Evolutionary conservation across 257 asterid genomes (phyloP).

Genomic region (Jasminum sambac): DNA sequence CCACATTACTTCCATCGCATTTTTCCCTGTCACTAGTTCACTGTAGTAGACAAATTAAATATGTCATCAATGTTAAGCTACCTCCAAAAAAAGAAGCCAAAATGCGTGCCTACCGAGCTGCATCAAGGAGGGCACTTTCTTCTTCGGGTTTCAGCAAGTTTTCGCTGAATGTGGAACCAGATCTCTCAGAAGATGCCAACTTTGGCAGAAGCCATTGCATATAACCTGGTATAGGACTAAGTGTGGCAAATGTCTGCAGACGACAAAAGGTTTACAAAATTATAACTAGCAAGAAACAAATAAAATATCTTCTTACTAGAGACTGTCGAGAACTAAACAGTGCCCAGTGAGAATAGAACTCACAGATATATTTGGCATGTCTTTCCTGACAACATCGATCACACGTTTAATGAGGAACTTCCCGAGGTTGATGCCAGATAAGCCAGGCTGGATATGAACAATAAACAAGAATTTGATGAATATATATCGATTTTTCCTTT

Average conservation of each 20-base stretch:
- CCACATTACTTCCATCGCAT: conserved; percentile 69
- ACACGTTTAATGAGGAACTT: conserved; percentile 94
- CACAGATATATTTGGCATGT: conserved; percentile 79
- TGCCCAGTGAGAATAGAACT: conserved; percentile 32
- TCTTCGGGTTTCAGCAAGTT: conserved; percentile 76
- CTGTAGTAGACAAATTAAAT: conserved; percentile 39
- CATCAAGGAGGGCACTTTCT: conserved; percentile 65
- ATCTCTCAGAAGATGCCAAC: conserved; percentile 66
- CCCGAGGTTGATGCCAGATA: conserved; percentile 92
- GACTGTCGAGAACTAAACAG: background rate
- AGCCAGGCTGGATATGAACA: conserved; percentile 72
- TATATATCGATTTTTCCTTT: no score
- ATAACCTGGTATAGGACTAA: conserved; percentile 95
- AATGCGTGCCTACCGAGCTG: conserved; percentile 70
- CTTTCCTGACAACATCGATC: conserved; percentile 86
- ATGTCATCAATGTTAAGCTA: conserved; percentile 18
- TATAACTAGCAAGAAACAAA: conserved; percentile 21
- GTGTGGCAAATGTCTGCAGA: conserved; percentile 92
- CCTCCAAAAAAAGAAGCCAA: no score
- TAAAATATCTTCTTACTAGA: background rate
- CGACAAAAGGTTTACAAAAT: conserved; percentile 23
- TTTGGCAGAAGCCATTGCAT: conserved; percentile 86
- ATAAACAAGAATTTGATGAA: background rate
- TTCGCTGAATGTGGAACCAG: conserved; percentile 70
- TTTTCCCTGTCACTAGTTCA: conserved; percentile 49